Evolutionary conservation across 495 filamentous ascomycete species (phyloP), one percentile per base, ranked within the genome.

Genomic region (Stereocaulon alpinum): DNA sequence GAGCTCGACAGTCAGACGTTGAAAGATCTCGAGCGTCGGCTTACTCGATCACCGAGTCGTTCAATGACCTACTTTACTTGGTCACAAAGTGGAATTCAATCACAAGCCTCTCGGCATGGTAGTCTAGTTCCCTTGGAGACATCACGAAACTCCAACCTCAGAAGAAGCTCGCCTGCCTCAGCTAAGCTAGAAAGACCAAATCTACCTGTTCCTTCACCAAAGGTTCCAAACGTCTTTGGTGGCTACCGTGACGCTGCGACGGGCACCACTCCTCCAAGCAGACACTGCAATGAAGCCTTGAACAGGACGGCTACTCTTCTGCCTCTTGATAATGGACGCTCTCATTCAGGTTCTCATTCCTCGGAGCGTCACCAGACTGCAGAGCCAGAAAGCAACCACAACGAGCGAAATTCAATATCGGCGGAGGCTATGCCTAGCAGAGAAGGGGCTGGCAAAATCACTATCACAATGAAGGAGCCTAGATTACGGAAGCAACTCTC

Each of bases 51-150:
- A 22, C 53, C 51, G 12, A 60, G 20, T 22, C 51, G 24, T 53
- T 62, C 62, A 12, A 67, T 56, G n/a, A 60, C 55, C 27, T 64
- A 59, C 49, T 51, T 62, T 15, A 67, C 56, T 14, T 67, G 65
- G 65, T 64, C 65, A 17, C 60, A 22, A 43, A 67, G 59, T 18
- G 41, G 9, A 11, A 24, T 40, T 14, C 54, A 27, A 7, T 61
- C 43, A 10, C n/a, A 41, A 15, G 40, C 29, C 32, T 61, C 59
- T 29, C 20, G 24, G 18, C 12, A 42, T n/a, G 3, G 29, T 5
- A 32, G 49, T 22, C 14, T 47, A 15, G 40, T 43, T 18, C 40
- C 44, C 12, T 27, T 44, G 29, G 37, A 12, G 37, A 29, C 48
- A 11, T 47, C 56, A 41, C 40, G 20, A 50, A 18, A 17, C 12